Evolutionary conservation across 768 basidiomycete species (phyloP), one percentile per base, ranked within the genome.

Genomic region (Sarcodon sp.): DNA sequence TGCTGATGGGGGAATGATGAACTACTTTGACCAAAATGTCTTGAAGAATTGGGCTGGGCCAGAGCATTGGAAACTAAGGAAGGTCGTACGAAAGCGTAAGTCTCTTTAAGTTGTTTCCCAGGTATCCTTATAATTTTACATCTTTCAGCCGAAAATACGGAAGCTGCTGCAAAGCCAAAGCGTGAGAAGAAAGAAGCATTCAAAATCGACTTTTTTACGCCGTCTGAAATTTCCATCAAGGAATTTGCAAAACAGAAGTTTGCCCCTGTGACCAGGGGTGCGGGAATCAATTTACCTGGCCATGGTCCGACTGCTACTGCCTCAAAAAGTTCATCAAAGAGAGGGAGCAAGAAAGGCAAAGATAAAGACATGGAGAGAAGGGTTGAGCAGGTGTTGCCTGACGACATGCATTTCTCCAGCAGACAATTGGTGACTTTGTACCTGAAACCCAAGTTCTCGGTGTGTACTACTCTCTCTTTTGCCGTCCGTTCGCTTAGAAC

Each of bases 11-110:
- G 62, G 69, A 15, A 75, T 83, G 64, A 69, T 83, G 59, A 91
- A 93, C 57, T 96, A 94, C 63, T 96, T 98, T 59, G 93, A 98
- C 62, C 75, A 81, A 57, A 79, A 70, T 52, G 74, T 87, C 57
- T 70, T 82, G 56, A 94, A 88, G 72, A 94, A 94, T 55, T 99
- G 96, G 96, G 96, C 96, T 3, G 96, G 96, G 0, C 93, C 93
- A 7, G 90, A 98, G 64, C 96, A 99, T 60, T 99, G 96, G 94
- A 98, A 94, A 61, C 63, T 98, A 58, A 70, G 86, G 52, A 86
- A 81, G 59, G 73, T 81, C n/a, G 69, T 90, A 46, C 76, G 85
- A 51, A 77, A 75, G 70, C 75, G 90, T 93, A 53, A 64, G 79
- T 62, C 10, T 47, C 45, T 27, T 27, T 27, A 27, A 2, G 2